Evolutionary conservation across 306 rosid species (phyloP).

Genomic region (Pterocarpus macrocarpus): DNA sequence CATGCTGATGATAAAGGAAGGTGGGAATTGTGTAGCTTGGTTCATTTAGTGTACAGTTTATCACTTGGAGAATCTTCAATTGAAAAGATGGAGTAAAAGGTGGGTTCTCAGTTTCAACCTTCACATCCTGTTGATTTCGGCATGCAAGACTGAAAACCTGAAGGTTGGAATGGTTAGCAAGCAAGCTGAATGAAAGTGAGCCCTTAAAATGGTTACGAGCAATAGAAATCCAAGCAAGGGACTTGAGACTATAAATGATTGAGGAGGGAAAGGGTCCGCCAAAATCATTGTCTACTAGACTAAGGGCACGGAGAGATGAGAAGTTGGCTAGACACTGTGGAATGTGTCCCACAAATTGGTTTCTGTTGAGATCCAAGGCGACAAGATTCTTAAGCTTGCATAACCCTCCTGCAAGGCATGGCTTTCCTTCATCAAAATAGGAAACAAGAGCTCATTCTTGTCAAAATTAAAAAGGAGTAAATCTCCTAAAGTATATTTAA

Average conservation of each 20-base stretch:
- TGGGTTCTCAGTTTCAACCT: constrained; percentile 44
- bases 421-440: background rate
- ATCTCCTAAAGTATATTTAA: background rate
- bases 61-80: background rate
- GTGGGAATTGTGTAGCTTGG: background rate
- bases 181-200: constrained; percentile 20
- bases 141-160: background rate
- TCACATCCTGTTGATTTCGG: background rate
- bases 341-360: constrained; percentile 11
- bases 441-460: too few relatives aligned
- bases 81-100: constrained; percentile 38
- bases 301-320: background rate
- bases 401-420: constrained; percentile 5
- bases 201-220: background rate
- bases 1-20: constrained; percentile 36
- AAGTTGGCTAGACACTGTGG: background rate
- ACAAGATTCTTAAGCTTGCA: constrained; percentile 27
- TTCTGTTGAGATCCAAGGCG: background rate
- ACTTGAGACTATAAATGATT: background rate
- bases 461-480: background rate
- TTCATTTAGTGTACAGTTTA: background rate
- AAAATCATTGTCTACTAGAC: background rate
- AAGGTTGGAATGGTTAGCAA: constrained; percentile 45
- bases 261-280: constrained; percentile 20
- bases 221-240: background rate